These are phyloP conservation scores for Trichosporon ovoides DNA, from an alignment of 1,284 basidiomycete genomes.

Conservation along the genomic window DNA sequence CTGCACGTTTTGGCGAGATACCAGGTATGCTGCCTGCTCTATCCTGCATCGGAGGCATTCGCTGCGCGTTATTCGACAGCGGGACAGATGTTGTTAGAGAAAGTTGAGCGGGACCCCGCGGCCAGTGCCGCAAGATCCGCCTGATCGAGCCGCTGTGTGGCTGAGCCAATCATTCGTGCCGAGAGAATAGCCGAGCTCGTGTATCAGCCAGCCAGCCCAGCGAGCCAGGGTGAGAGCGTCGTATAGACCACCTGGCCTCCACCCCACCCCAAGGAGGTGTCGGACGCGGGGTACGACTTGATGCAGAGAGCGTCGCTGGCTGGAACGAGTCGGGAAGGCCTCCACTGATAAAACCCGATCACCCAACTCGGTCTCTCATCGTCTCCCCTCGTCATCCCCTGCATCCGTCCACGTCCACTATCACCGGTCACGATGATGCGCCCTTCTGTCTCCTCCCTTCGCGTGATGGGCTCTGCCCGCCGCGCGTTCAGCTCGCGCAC, in stretches of 20 bases:
- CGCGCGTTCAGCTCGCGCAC: constrained; percentile 27
- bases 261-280: no score
- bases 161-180: constrained; percentile 1
- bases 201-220: background rate
- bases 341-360: background rate
- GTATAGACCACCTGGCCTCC: background rate
- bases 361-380: background rate
- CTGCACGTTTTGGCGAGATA: no score
- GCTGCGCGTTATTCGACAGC: no score
- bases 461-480: constrained; percentile 2
- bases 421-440: background rate
- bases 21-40: no score
- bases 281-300: no score
- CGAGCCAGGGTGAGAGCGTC: no score
- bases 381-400: background rate
- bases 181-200: constrained; percentile 1
- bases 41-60: no score
- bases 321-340: no score
- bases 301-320: no score
- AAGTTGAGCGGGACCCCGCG: no score
- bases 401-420: background rate
- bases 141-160: background rate
- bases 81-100: no score
- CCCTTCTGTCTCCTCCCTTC: background rate
- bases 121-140: background rate